phyloP scores from a whole-genome alignment of 805 yeast genomes.

The Priceomyces castillae region DNA sequence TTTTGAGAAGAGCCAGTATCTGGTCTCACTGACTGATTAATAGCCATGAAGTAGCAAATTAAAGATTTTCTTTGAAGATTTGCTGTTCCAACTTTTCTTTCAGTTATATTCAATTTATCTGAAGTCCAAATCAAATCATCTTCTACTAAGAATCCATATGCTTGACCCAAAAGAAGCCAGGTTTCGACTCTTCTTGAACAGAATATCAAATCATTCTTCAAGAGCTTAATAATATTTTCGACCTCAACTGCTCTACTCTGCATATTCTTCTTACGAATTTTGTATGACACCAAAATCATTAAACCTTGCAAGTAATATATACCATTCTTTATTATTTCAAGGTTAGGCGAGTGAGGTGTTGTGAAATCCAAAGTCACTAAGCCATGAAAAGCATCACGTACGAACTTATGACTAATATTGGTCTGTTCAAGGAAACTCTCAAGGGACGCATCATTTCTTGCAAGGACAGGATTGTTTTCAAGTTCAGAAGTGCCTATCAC shows the following conservation, averaged over 20 bases:
- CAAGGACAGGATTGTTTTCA: slow-evolving; percentile 39
- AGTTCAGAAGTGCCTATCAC: slow-evolving; percentile 65
- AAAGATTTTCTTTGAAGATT: slow-evolving; percentile 65
- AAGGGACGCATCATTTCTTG: slow-evolving; percentile 45
- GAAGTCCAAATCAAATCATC: slow-evolving; percentile 93
- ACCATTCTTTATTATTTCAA: slow-evolving; percentile 46
- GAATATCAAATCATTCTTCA: slow-evolving; percentile 64
- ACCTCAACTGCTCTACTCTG: slow-evolving; percentile 82
- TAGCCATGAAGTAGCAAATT: slow-evolving; percentile 72
- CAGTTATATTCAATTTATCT: slow-evolving; percentile 66
- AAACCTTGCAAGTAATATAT: slow-evolving; percentile 70
- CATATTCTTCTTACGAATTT: slow-evolving; percentile 66
- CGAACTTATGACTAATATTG: slow-evolving; percentile 40
- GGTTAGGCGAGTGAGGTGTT: slow-evolving; percentile 18
- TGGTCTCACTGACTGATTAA: slow-evolving; percentile 36
- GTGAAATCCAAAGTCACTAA: slow-evolving; percentile 27
- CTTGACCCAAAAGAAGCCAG: slow-evolving; percentile 82
- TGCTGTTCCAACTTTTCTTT: slow-evolving; percentile 60
- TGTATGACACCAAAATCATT: slow-evolving; percentile 65
- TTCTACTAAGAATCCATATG: slow-evolving; percentile 75
- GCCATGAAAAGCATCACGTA: slow-evolving; percentile 56
- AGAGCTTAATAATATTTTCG: slow-evolving; percentile 65
- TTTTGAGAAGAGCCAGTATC: slow-evolving; percentile 8
- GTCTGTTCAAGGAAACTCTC: slow-evolving; percentile 47
- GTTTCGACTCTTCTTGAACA: slow-evolving; percentile 72